These are phyloP conservation scores for Trichothecium roseum DNA, from an alignment of 2,329 filamentous ascomycete species.

Conservation along the genomic window DNA sequence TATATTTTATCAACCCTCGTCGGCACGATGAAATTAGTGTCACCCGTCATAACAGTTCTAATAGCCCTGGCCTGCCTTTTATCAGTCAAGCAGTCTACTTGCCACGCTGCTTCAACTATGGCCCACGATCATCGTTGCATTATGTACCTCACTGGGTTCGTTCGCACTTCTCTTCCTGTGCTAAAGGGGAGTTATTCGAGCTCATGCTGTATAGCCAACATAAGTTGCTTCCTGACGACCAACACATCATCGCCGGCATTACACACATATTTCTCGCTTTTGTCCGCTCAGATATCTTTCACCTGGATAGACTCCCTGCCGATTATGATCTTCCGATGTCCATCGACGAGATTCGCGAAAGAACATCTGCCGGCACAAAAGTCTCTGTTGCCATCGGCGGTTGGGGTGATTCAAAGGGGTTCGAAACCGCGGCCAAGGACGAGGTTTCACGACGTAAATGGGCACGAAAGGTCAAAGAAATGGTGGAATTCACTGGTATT, in stretches of 20 bases:
- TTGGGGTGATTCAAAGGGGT: constrained; percentile 61
- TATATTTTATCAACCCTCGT: too few species aligned
- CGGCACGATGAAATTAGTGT: too few species aligned
- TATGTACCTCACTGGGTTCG: constrained; percentile 37
- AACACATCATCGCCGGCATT: constrained; percentile 28
- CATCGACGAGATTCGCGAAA: constrained; percentile 33
- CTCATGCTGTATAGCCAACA: constrained; percentile 30
- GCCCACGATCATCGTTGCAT: constrained; percentile 1
- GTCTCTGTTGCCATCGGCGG: constrained; percentile 64
- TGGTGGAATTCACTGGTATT: constrained; percentile 51
- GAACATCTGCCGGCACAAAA: constrained; percentile 43
- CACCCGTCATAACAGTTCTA: too few species aligned
- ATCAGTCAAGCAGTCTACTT: too few species aligned
- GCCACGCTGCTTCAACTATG: too few species aligned
- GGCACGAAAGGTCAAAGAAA: constrained; percentile 51
- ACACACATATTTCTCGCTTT: constrained; percentile 51
- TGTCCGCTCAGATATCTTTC: constrained; percentile 42
- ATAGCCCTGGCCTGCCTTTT: too few species aligned
- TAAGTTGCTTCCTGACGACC: constrained; percentile 24
- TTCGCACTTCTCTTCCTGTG: not conserved
- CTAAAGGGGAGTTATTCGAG: not conserved
- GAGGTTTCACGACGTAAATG: constrained; percentile 43
- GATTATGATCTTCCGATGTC: constrained; percentile 43
- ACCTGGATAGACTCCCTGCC: constrained; percentile 22
- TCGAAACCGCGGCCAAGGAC: constrained; percentile 43